Percentiles rank a stretch among this genome's conserved stretches.
These are phyloP conservation scores for Chenopodium quinoa DNA, from an alignment of 148 eudicot species.

Conservation along the genomic window DNA sequence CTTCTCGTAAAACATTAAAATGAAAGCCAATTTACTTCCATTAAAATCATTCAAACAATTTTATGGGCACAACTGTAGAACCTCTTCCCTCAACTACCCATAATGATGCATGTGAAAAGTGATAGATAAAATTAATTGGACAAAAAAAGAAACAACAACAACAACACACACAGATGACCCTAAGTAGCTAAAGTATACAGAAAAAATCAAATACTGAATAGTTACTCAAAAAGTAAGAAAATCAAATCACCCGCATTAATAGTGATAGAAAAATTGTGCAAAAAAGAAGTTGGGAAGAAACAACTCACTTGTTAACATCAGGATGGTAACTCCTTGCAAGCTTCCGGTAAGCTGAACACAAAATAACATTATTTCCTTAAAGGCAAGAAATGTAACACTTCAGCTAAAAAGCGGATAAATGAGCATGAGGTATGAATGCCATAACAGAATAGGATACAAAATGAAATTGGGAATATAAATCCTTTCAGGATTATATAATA, in stretches of 20 bases:
- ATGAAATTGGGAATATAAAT: background rate
- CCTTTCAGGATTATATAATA: too few species aligned
- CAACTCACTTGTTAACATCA: constrained; percentile 93
- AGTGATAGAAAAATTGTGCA: background rate
- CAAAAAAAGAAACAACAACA: background rate
- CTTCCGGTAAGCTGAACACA: constrained; percentile 84
- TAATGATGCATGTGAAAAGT: background rate
- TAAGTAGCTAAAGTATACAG: background rate
- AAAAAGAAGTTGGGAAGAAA: background rate
- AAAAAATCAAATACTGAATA: background rate
- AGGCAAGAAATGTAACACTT: background rate
- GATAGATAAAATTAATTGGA: background rate
- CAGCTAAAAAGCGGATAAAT: background rate
- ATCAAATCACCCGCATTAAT: background rate
- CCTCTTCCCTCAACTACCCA: background rate
- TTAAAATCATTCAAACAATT: background rate
- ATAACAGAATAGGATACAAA: background rate
- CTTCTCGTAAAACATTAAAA: background rate
- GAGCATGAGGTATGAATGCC: background rate
- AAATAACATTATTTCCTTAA: background rate
- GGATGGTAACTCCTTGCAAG: constrained; percentile 98
- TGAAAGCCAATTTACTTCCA: background rate
- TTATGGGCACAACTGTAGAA: too few species aligned
- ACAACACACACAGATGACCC: background rate
- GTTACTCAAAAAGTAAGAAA: too few species aligned